phyloP scores from a whole-genome alignment of 768 basidiomycete species.

The Kwoniella dendrophila region DNA sequence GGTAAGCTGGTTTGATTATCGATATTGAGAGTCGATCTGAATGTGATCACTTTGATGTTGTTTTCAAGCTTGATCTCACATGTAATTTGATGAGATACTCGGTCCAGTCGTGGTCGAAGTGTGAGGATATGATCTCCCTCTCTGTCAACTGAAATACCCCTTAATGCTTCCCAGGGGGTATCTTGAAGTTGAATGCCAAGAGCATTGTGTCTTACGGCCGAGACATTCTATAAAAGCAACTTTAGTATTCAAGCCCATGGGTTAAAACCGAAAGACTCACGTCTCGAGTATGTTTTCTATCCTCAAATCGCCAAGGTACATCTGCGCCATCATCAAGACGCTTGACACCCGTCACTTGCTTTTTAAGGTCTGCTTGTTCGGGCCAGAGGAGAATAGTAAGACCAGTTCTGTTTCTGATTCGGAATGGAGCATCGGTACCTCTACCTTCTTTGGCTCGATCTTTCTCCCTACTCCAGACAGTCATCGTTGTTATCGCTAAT shows the following conservation, averaged over 20 bases:
- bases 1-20: constrained; percentile 90
- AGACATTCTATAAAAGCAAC: constrained; percentile 62
- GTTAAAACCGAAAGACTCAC: constrained; percentile 58
- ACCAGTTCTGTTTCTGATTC: constrained; percentile 87
- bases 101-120: constrained; percentile 74
- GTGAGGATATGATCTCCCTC: constrained; percentile 90
- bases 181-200: constrained; percentile 82
- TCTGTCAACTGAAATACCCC: constrained; percentile 84
- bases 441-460: constrained; percentile 73
- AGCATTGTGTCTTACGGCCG: constrained; percentile 74
- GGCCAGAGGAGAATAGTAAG: constrained; percentile 83
- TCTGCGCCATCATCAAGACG: constrained; percentile 73
- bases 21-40: constrained; percentile 88
- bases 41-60: constrained; percentile 89
- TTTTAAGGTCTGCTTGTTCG: constrained; percentile 66
- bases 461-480: constrained; percentile 73
- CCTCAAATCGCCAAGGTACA: constrained; percentile 95
- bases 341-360: constrained; percentile 59
- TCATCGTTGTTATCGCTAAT: constrained; percentile 71
- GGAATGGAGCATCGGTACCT: constrained; percentile 90
- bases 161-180: constrained; percentile 84
- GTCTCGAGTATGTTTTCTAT: constrained; percentile 91
- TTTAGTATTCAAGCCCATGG: neutral
- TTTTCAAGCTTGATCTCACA: constrained; percentile 88
- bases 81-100: constrained; percentile 75